Evolutionary conservation across 2,329 filamentous ascomycete genomes (phyloP).

Genomic region (Ceratocystis papillata): DNA sequence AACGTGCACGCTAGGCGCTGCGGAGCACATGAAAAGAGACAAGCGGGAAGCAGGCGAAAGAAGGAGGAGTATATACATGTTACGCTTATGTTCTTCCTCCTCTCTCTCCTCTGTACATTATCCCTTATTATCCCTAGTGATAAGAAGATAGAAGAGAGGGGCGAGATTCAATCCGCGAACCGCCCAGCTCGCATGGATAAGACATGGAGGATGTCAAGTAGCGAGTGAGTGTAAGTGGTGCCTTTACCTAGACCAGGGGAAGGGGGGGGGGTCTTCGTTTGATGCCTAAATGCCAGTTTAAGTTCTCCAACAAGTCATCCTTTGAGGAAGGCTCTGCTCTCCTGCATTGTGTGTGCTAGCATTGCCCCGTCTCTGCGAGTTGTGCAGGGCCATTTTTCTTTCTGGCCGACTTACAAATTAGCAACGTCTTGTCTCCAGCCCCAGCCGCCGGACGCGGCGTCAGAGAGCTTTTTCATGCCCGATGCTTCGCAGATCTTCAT

Average conservation of each 20-base stretch:
- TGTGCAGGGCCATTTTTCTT: neutral
- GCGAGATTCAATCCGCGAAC: neutral
- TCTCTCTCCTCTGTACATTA: neutral
- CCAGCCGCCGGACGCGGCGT: conserved; percentile 33
- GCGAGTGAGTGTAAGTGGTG: neutral
- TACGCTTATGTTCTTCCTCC: no score
- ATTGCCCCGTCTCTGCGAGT: neutral
- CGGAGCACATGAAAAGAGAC: no score
- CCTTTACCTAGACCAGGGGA: neutral
- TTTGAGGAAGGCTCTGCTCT: neutral
- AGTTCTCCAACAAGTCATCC: neutral
- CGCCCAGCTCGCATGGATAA: neutral
- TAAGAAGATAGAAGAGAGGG: no score
- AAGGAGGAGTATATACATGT: no score
- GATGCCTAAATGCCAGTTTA: neutral
- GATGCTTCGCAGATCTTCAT: conserved; percentile 39
- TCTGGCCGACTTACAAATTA: conserved; percentile 30
- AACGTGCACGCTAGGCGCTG: no score
- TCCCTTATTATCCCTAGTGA: conserved; percentile 4
- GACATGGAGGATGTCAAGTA: neutral
- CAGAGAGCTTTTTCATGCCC: conserved; percentile 37
- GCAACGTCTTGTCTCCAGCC: conserved; percentile 40
- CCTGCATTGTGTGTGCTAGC: neutral
- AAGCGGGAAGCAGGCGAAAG: no score
- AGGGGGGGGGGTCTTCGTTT: neutral